Conservation (phyloP, 345 rosid species). For the Salix exigua region DNA sequence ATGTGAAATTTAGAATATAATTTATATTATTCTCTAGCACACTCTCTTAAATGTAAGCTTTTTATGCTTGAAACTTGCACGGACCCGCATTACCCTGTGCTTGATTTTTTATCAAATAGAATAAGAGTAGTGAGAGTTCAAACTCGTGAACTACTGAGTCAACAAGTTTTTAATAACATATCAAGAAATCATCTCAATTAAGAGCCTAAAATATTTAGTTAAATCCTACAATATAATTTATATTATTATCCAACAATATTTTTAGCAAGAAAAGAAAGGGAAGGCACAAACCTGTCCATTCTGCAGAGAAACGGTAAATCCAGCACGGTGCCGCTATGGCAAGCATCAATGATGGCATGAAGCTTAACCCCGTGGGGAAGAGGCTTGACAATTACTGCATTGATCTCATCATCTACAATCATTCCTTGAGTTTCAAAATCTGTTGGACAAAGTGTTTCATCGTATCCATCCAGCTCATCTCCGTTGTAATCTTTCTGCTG, state of each 20-base stretch:
- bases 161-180: too few species aligned
- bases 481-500: slow-evolving; percentile 56
- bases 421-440: slow-evolving; percentile 71
- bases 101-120: too few species aligned
- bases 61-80: too few species aligned
- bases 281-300: slow-evolving; percentile 64
- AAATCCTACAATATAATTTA: too few species aligned
- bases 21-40: too few species aligned
- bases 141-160: too few species aligned
- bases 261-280: neutral
- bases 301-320: slow-evolving; percentile 81
- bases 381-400: slow-evolving; percentile 67
- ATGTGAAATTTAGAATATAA: too few species aligned
- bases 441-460: slow-evolving; percentile 79
- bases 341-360: slow-evolving; percentile 84
- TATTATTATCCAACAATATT: neutral
- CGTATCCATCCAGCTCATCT: slow-evolving; percentile 82
- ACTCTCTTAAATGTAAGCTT: too few species aligned
- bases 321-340: slow-evolving; percentile 86
- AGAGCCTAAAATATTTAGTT: too few species aligned
- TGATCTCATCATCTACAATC: slow-evolving; percentile 87
- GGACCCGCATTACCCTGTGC: too few species aligned
- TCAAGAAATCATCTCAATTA: too few species aligned
- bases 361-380: slow-evolving; percentile 83
- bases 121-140: too few species aligned